Conservation (phyloP, 176 grass and related monocot genomes). For the Bolboschoenus planiculmis region DNA sequence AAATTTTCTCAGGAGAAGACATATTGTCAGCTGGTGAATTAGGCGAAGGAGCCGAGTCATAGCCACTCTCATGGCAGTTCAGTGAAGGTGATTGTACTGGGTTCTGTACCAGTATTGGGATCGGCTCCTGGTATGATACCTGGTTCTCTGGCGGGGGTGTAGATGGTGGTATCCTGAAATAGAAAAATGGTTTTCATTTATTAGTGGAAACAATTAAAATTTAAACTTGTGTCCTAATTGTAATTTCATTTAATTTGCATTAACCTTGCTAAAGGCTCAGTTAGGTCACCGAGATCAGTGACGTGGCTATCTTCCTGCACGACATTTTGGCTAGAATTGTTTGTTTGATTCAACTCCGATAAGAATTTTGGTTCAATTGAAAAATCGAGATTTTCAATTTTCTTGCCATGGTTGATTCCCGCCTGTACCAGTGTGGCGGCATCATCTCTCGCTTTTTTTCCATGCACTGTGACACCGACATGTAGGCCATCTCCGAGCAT, state of each 20-base stretch:
- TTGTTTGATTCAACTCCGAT: neutral
- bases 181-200: conserved; percentile 1
- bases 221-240: neutral
- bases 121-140: conserved; percentile 31
- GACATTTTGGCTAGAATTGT: conserved; percentile 29
- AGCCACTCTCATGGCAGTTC: conserved; percentile 59
- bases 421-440: conserved; percentile 58
- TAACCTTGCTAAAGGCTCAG: conserved; percentile 81
- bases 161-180: conserved; percentile 48
- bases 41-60: conserved; percentile 55
- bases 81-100: conserved; percentile 41
- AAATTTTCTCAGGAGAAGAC: conserved; percentile 55
- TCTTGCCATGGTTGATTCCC: conserved; percentile 53
- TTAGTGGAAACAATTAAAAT: conserved; percentile 4
- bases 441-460: conserved; percentile 93
- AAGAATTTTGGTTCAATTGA: conserved; percentile 64
- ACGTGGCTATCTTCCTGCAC: conserved; percentile 41
- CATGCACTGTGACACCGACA: conserved; percentile 70
- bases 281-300: conserved; percentile 46
- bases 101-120: conserved; percentile 46
- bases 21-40: conserved; percentile 18
- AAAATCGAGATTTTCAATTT: conserved; percentile 59
- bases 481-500: conserved; percentile 69
- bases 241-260: neutral
- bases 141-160: conserved; percentile 26